Evolutionary conservation across 2,329 filamentous ascomycete genomes (phyloP), one percentile per base, ranked within the genome.

Genomic region (Botryotinia globosa): DNA sequence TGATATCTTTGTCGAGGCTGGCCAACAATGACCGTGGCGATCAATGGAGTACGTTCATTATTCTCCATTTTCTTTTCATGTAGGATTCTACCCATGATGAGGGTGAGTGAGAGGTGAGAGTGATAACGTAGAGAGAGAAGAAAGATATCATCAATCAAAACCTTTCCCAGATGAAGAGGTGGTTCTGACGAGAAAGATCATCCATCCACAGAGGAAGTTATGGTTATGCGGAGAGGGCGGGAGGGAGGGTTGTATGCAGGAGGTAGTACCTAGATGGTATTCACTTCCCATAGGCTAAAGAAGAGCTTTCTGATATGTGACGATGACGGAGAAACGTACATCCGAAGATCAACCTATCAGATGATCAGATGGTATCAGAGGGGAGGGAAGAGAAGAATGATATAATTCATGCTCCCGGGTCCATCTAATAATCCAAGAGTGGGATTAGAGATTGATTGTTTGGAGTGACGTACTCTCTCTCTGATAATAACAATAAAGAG

Each of bases 11-110:
- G 84, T 77, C 84, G 84, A 74, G 84, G 83, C 74, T 86, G 81
- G 73, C 84, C 85, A 77, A 90, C 84, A 29, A 80, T 85, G 73
- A 92, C 87, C 69, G 87, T 89, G 77, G 89, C 85, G 74, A 93
- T 86, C 77, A 94, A 85, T 73, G 91, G 91, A 68, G 90, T 92
- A 72, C 84, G 85, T 83, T 93, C 80, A 65, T 77, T 74, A 61
- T 42, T 72, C 65, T 56, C 32, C 54, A 59, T 68, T 0, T n/a
- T 39, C 59, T 69, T 44, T 73, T 72, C 72, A 42, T 69, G 54
- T 6, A 69, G 16, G n/a, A 58, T 29, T 59, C 44, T 62, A 39
- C 42, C 45, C 64, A 72, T 72, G 63, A 62, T 62, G 71, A 66
- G 3, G 71, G 56, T 68, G 61, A 67, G 51, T 45, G 16, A 32